These are phyloP conservation scores for Trichoderma oligosporum DNA, from an alignment of 2,329 filamentous ascomycete genomes.

Conservation along the genomic window DNA sequence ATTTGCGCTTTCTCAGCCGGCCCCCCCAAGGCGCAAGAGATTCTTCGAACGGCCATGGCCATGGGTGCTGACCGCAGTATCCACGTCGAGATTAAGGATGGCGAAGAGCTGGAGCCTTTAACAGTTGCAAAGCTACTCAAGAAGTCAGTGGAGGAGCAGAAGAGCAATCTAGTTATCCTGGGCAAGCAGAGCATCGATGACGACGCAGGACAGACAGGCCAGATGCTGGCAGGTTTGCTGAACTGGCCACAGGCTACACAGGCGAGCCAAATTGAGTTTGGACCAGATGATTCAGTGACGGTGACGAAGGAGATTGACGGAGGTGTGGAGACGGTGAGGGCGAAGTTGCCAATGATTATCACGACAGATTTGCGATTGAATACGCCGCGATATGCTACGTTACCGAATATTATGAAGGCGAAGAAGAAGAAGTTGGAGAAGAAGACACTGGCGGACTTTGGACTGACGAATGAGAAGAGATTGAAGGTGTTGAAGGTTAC, in stretches of 20 bases:
- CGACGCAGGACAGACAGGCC: conserved; percentile 90
- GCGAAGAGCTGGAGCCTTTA: conserved; percentile 78
- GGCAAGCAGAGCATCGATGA: conserved; percentile 99
- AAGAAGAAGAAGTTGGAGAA: conserved; percentile 99
- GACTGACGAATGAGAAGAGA: conserved; percentile 67
- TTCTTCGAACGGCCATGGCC: conserved; percentile 93
- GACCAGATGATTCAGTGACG: conserved; percentile 63
- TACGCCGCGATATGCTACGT: conserved; percentile 86
- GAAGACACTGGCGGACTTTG: conserved; percentile 79
- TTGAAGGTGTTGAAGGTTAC: conserved; percentile 88
- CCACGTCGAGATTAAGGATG: conserved; percentile 76
- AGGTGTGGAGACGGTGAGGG: conserved; percentile 82
- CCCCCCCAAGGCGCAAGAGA: conserved; percentile 80
- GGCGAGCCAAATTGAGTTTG: conserved; percentile 78
- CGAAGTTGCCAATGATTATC: conserved; percentile 85
- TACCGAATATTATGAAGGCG: conserved; percentile 99
- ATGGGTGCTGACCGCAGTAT: conserved; percentile 95
- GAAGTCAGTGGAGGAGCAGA: conserved; percentile 75
- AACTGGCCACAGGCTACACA: conserved; percentile 95
- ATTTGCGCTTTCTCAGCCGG: conserved; percentile 89
- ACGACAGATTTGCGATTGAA: conserved; percentile 94
- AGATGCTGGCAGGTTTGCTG: conserved; percentile 92
- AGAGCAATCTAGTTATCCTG: conserved; percentile 85
- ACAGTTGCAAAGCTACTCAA: conserved; percentile 87
- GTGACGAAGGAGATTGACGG: conserved; percentile 94